phyloP scores from a whole-genome alignment of 2,329 filamentous ascomycete genomes.

The Pestalotiopsis sp. region DNA sequence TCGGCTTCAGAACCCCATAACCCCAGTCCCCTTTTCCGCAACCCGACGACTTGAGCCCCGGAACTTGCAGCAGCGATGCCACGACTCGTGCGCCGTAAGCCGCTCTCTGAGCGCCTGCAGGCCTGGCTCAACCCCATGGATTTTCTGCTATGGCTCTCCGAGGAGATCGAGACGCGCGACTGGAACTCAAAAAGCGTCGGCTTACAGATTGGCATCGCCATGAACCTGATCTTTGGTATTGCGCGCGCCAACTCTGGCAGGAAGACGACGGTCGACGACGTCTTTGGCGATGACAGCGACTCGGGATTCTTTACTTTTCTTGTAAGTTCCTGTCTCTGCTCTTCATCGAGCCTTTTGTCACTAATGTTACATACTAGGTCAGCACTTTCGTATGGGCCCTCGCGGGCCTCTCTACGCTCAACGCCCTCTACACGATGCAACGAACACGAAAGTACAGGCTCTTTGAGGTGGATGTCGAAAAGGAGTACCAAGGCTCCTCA shows the following conservation, averaged over 20 bases:
- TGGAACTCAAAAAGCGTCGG: constrained; percentile 85
- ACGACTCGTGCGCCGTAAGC: constrained; percentile 82
- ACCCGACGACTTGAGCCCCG: background rate
- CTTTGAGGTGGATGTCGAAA: constrained; percentile 85
- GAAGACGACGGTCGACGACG: constrained; percentile 68
- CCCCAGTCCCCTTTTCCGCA: background rate
- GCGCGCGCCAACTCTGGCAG: constrained; percentile 75
- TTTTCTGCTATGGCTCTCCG: constrained; percentile 86
- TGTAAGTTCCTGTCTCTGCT: constrained; percentile 43
- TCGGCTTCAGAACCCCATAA: background rate
- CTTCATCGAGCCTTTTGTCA: constrained; percentile 17
- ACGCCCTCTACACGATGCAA: constrained; percentile 80
- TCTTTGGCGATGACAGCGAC: constrained; percentile 75
- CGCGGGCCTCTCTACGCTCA: constrained; percentile 66
- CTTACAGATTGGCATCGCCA: constrained; percentile 70
- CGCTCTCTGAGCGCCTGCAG: constrained; percentile 79
- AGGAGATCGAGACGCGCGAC: constrained; percentile 88
- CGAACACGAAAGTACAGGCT: constrained; percentile 86
- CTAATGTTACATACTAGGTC: constrained; percentile 47
- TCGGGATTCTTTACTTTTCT: constrained; percentile 65
- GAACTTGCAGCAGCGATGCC: constrained; percentile 44
- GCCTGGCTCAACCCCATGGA: constrained; percentile 85
- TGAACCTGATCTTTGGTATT: constrained; percentile 82
- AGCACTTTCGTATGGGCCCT: constrained; percentile 73
- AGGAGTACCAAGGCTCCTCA: constrained; percentile 70